Evolutionary conservation across 2,329 filamentous ascomycete genomes (phyloP), one percentile per base, ranked within the genome.

Genomic region (Mycocentrospora acerina): DNA sequence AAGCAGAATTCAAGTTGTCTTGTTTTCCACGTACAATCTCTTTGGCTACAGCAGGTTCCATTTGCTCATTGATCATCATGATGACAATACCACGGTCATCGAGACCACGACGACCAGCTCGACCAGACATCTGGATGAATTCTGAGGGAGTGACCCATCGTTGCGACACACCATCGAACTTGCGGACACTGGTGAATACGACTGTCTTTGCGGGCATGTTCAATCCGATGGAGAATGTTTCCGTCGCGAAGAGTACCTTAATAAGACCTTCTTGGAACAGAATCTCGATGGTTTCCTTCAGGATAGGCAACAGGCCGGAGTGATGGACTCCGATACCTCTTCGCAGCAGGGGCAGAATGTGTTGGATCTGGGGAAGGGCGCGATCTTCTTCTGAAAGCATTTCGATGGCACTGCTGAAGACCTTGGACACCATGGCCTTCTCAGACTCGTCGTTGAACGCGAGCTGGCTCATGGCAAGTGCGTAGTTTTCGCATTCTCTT

Each of bases 151-250:
- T 96, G 14, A 97, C 79, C 70, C 90, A 94, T 48, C 91, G 81
- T 55, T 82, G 80, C 42, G 80, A 77, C 6, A 83, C 78, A 40
- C 94, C 94, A 62, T 98, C 93, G 63, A 90, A 98, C 64, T 98
- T 98, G 36, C 86, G 86, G 8, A 98, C 90, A 53, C 87, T 90
- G 0, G 93, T 96, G 68, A 98, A 98, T n/a, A 98, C 90, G 2
- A 98, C 93, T 1, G 93, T 98, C 75, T 96, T 96, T 17, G 93
- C 93, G 52, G 93, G 93, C 93, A 98, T 97, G 76, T 98, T 98
- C 42, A 98, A 72, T 44, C 93, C 93, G 51, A 98, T 98, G 4
- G 93, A 97, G 71, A 98, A 98, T 1, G 93, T 98, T 68, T 98
- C 94, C 0, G 93, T 98, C 0, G 93, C 93, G 47, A 98, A 97